These are phyloP conservation scores for Boletus tylopilopsis DNA, from an alignment of 768 basidiomycete species.

Conservation along the genomic window DNA sequence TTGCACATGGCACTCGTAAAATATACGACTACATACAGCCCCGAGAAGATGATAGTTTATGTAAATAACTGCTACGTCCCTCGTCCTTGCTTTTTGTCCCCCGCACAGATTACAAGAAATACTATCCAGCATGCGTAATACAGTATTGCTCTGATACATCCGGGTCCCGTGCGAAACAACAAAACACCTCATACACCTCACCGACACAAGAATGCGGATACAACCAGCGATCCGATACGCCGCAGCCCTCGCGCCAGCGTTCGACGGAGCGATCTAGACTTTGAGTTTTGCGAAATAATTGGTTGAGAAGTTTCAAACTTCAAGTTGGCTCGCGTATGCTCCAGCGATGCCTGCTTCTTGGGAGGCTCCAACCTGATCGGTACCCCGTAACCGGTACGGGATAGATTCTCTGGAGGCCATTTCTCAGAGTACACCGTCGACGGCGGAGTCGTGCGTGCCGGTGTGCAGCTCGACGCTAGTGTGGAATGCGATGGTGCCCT, in stretches of 20 bases:
- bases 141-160: slow-evolving; percentile 21
- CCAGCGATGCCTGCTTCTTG: slow-evolving; percentile 20
- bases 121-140: slow-evolving; percentile 13
- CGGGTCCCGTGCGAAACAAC: slow-evolving; percentile 22
- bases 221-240: slow-evolving; percentile 28
- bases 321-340: slow-evolving; percentile 18
- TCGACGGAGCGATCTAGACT: slow-evolving; percentile 22
- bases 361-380: slow-evolving; percentile 24
- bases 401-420: slow-evolving; percentile 21
- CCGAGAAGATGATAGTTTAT: slow-evolving; percentile 22
- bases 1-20: slow-evolving; percentile 18
- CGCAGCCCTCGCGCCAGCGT: slow-evolving; percentile 24
- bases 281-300: slow-evolving; percentile 21
- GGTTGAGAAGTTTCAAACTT: slow-evolving; percentile 20
- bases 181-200: slow-evolving; percentile 16
- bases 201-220: slow-evolving; percentile 30
- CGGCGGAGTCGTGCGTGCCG: slow-evolving; percentile 29
- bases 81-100: slow-evolving; percentile 11
- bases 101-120: slow-evolving; percentile 11
- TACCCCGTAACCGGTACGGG: slow-evolving; percentile 22
- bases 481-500: slow-evolving; percentile 24
- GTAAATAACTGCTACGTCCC: slow-evolving; percentile 25
- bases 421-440: slow-evolving; percentile 31
- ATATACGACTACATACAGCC: too few relatives aligned
- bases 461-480: slow-evolving; percentile 24